A percentile compares a stretch with the other conserved stretches of the same genome.
Evolutionary conservation across 208 protist genomes (phyloP).

Genomic region (Lotmaria passim): DNA sequence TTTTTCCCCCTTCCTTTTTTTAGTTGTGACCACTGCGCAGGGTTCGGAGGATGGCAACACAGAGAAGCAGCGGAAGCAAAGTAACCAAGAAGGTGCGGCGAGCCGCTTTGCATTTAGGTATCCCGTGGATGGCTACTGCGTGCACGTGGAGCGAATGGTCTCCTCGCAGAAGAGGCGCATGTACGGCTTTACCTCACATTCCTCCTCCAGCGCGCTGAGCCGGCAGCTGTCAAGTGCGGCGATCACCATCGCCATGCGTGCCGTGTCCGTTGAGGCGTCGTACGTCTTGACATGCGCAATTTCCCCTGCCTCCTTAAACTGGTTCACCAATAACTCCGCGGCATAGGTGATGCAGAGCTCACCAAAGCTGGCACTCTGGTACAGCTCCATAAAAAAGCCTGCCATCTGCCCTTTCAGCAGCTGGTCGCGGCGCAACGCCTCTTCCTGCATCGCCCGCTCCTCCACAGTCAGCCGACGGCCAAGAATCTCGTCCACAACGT

Average conservation of each 20-base stretch:
- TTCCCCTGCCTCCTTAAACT: constrained; percentile 35
- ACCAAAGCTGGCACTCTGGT: constrained; percentile 66
- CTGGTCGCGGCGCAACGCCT: constrained; percentile 47
- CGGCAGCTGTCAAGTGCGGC: constrained; percentile 61
- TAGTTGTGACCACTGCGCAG: too few species aligned
- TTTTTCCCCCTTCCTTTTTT: too few species aligned
- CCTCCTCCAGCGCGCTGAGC: constrained; percentile 53
- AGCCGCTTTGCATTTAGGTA: background rate
- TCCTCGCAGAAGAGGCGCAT: constrained; percentile 79
- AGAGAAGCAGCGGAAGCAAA: background rate
- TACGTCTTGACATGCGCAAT: constrained; percentile 58
- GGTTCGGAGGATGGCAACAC: too few species aligned
- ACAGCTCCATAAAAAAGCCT: constrained; percentile 64
- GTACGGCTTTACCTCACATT: constrained; percentile 72
- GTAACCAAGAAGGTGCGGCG: background rate
- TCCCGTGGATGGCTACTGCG: constrained; percentile 17
- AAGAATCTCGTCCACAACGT: constrained; percentile 24
- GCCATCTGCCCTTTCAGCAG: constrained; percentile 55
- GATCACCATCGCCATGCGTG: constrained; percentile 61
- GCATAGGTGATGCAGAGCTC: constrained; percentile 72
- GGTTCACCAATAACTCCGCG: constrained; percentile 37
- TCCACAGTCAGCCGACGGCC: constrained; percentile 16
- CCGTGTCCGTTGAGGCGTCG: constrained; percentile 57
- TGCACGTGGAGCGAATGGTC: constrained; percentile 67
- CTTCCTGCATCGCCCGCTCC: constrained; percentile 39